Evolutionary conservation across 768 basidiomycete species (phyloP), one percentile per base, ranked within the genome.

Genomic region (Phaeotremella fagi): DNA sequence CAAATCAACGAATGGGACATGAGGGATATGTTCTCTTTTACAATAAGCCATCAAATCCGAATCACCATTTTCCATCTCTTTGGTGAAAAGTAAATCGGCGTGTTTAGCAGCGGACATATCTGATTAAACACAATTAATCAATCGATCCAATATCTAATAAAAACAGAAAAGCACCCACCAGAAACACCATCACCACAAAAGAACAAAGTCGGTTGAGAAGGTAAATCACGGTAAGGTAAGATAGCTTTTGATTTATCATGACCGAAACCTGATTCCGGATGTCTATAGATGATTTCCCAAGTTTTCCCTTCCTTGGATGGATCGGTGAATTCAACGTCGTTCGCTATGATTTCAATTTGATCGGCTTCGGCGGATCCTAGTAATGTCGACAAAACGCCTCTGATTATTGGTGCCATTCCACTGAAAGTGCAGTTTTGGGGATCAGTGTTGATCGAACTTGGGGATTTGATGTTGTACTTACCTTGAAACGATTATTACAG

Each of bases 141-240:
- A n/a, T 3, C 12, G 24, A 5, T 23, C 33, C 14, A 22, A 47
- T 11, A 31, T 18, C 2, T 38, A n/a, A 33, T 33, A 7, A 16
- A 33, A 33, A 33, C 16, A 7, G 16, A 33, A 58, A 44, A n/a
- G 48, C 54, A 37, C 35, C 35, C 49, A 88, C 90, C 90, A 51
- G 89, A 91, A 45, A 95, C 95, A 28, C 95, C 95, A 71, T 99
- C 95, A 0, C 95, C 95, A 59, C 95, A 92, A 82, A 95, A 99
- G 77, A 99, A 94, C 9, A 94, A 78, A 1, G 81, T 84, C 2
- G 95, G 94, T 3, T 84, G 82, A 43, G 49, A 37, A 4, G 77
- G 63, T 37, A 92, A 79, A 36, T 79, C 76, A n/a, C 84, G 79
- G 76, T 97, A 99, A 0, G 89, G 92, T 28, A 92, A 77, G 63